Conservation (phyloP, 371 early-diverging fungal species). For the Parasitella parasitica region DNA sequence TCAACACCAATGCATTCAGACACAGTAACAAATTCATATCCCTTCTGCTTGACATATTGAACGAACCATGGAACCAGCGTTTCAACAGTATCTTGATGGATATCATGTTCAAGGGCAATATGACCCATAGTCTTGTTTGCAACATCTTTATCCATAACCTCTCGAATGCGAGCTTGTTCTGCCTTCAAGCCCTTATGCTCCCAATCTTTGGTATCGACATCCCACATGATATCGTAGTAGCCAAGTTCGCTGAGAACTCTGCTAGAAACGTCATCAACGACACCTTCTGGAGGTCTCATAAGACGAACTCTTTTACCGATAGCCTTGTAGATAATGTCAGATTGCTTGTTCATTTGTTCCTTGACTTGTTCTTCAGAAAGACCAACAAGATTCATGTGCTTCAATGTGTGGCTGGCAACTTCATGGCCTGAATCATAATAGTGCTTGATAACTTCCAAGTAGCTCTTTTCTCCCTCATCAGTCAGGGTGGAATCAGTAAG, state of each 20-base stretch:
- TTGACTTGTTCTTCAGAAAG: slow-evolving; percentile 11
- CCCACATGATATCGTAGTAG: slow-evolving; percentile 54
- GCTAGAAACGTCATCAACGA: slow-evolving; percentile 27
- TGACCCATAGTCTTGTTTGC: slow-evolving; percentile 28
- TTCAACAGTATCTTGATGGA: slow-evolving; percentile 33
- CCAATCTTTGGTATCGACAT: slow-evolving; percentile 60
- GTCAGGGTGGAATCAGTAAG: slow-evolving; percentile 8
- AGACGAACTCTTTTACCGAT: slow-evolving; percentile 7
- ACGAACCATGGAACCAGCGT: slow-evolving; percentile 42
- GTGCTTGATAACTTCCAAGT: slow-evolving; percentile 25
- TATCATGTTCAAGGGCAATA: slow-evolving; percentile 45
- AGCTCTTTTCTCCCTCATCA: slow-evolving; percentile 19
- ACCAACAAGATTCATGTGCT: slow-evolving; percentile 15
- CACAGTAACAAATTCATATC: slow-evolving; percentile 38
- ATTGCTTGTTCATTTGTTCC: slow-evolving; percentile 19
- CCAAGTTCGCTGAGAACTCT: slow-evolving; percentile 44
- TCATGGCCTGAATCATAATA: slow-evolving; percentile 24
- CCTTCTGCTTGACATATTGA: slow-evolving; percentile 27
- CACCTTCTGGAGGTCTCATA: slow-evolving; percentile 58
- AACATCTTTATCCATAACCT: slow-evolving; percentile 13
- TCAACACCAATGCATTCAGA: slow-evolving; percentile 37
- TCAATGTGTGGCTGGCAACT: slow-evolving; percentile 26
- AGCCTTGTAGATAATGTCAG: slow-evolving; percentile 25
- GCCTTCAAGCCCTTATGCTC: slow-evolving; percentile 12
- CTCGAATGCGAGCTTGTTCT: slow-evolving; percentile 17